Conservation (phyloP, 805 yeast species). For the Isabelozyma heimii region DNA sequence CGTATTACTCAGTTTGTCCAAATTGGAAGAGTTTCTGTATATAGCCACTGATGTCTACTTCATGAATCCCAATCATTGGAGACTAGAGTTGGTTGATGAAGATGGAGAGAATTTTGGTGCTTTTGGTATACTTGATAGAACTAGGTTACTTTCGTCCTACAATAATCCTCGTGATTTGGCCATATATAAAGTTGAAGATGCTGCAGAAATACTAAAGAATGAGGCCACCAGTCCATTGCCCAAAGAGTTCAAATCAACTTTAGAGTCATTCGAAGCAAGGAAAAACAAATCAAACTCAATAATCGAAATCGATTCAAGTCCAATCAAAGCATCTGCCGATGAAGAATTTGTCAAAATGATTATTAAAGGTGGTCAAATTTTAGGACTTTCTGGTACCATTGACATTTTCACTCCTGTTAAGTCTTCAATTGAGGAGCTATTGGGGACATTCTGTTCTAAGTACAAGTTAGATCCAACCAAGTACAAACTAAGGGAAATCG, state of each 20-base stretch:
- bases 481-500: conserved; percentile 22
- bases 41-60: conserved; percentile 3
- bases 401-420: neutral
- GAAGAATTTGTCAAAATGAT: conserved; percentile 8
- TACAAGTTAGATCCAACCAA: conserved; percentile 23
- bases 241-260: conserved; percentile 29
- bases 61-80: conserved; percentile 67
- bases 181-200: conserved; percentile 56
- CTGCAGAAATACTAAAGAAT: conserved; percentile 42
- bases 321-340: conserved; percentile 10
- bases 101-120: conserved; percentile 93
- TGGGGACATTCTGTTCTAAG: conserved; percentile 25
- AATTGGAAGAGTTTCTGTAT: conserved; percentile 19
- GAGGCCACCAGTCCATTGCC: conserved; percentile 56
- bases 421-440: conserved; percentile 19
- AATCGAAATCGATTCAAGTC: conserved; percentile 6
- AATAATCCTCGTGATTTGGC: conserved; percentile 80
- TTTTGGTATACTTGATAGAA: conserved; percentile 82
- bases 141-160: conserved; percentile 62
- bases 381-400: neutral
- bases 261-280: conserved; percentile 13
- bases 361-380: conserved; percentile 3
- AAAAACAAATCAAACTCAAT: conserved; percentile 9
- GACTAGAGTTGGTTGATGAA: conserved; percentile 81
- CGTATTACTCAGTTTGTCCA: conserved; percentile 27